A percentile compares a stretch with the other conserved stretches of the same genome.
These are phyloP conservation scores for Fusarium miscanthi DNA, from an alignment of 2,329 filamentous ascomycete genomes.

Conservation along the genomic window DNA sequence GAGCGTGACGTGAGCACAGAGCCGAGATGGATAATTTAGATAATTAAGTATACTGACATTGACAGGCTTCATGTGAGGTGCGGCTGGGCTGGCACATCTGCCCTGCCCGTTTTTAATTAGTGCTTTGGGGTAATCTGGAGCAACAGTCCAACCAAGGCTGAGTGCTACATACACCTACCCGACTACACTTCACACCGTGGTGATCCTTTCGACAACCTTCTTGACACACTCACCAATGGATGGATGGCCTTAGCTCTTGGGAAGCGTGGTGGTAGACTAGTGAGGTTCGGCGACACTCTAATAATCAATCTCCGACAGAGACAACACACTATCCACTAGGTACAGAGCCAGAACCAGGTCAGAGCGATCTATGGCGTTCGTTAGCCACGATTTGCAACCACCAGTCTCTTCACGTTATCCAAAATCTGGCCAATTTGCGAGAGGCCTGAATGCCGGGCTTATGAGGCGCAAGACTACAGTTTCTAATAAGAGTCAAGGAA, in stretches of 20 bases:
- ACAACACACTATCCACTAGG: neutral
- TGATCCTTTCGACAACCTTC: neutral
- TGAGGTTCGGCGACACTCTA: conserved; percentile 5
- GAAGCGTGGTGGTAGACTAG: conserved; percentile 1
- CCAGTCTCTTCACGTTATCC: neutral
- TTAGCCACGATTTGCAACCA: conserved; percentile 13
- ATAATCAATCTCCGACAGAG: conserved; percentile 9
- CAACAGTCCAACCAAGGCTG: conserved; percentile 11
- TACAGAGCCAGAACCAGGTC: conserved; percentile 6
- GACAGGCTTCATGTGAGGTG: conserved; percentile 17
- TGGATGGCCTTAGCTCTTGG: neutral
- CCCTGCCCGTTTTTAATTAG: conserved; percentile 17
- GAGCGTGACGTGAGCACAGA: conserved; percentile 34
- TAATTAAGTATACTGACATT: neutral
- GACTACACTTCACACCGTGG: neutral
- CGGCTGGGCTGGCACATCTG: conserved; percentile 20
- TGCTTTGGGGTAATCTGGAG: conserved; percentile 30
- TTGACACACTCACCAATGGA: conserved; percentile 1
- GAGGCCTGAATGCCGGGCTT: conserved; percentile 1
- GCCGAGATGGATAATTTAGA: conserved; percentile 16
- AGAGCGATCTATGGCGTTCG: conserved; percentile 30
- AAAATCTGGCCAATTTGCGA: conserved; percentile 7
- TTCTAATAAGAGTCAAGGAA: conserved; percentile 18
- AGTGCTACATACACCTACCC: neutral
- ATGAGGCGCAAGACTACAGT: conserved; percentile 12